These are phyloP conservation scores for Aschersonia sp. DNA, from an alignment of 2,329 filamentous ascomycete species.

Conservation along the genomic window DNA sequence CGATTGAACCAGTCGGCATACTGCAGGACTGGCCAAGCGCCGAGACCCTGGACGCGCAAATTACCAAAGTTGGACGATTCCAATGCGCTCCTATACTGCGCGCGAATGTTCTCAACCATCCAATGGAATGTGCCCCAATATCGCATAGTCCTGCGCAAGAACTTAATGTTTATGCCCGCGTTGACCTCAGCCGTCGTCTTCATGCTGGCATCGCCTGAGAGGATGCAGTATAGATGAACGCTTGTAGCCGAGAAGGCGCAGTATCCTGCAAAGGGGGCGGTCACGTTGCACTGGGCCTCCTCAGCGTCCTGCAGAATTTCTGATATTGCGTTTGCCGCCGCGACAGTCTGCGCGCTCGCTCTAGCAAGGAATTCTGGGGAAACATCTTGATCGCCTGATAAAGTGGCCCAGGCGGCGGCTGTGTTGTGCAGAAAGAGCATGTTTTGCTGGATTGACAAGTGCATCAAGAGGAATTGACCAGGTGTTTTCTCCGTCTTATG, in stretches of 20 bases:
- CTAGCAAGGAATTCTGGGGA: slow-evolving; percentile 66
- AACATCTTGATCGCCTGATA: slow-evolving; percentile 51
- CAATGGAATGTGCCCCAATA: slow-evolving; percentile 99
- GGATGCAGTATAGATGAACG: slow-evolving; percentile 86
- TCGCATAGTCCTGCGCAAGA: slow-evolving; percentile 86
- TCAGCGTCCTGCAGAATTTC: slow-evolving; percentile 68
- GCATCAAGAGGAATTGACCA: slow-evolving; percentile 85
- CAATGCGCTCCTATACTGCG: slow-evolving; percentile 72
- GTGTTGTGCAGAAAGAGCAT: slow-evolving; percentile 83
- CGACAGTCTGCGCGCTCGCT: slow-evolving; percentile 60
- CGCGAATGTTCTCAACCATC: slow-evolving; percentile 83
- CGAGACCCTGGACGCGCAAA: slow-evolving; percentile 29
- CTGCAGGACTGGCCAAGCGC: slow-evolving; percentile 60
- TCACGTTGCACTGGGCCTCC: slow-evolving; percentile 51
- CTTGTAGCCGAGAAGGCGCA: slow-evolving; percentile 87
- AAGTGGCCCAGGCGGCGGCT: slow-evolving; percentile 56
- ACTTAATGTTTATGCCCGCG: slow-evolving; percentile 75
- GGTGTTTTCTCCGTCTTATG: slow-evolving; percentile 75
- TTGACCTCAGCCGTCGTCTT: slow-evolving; percentile 72
- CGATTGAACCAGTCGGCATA: slow-evolving; percentile 97
- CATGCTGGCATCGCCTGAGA: slow-evolving; percentile 65
- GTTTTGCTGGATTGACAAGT: slow-evolving; percentile 81
- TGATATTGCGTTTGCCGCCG: slow-evolving; percentile 77
- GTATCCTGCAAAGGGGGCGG: slow-evolving; percentile 88
- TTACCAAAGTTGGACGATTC: slow-evolving; percentile 62